Percentiles rank a stretch among this genome's conserved stretches.
Conservation (phyloP, 2,329 filamentous ascomycete species). For the Ophiobolus disseminans region DNA sequence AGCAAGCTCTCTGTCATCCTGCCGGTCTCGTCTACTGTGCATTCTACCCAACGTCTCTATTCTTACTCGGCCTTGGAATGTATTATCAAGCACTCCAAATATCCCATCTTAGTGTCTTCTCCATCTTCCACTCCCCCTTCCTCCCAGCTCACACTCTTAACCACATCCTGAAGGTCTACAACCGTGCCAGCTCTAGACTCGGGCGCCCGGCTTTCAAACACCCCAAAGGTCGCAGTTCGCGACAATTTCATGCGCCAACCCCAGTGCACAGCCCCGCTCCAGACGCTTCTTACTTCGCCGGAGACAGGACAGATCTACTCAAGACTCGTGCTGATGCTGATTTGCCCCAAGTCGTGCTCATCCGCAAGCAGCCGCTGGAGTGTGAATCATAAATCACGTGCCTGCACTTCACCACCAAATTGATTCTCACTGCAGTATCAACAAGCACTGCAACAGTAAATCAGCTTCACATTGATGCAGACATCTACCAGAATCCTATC, state of each 20-base stretch:
- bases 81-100: neutral
- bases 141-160: too few relatives aligned
- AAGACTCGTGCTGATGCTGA: slow-evolving; percentile 10
- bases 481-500: slow-evolving; percentile 24
- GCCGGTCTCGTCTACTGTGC: slow-evolving; percentile 12
- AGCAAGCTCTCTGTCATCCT: slow-evolving; percentile 19
- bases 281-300: neutral
- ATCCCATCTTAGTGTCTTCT: neutral
- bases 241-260: slow-evolving; percentile 8
- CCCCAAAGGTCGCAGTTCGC: slow-evolving; percentile 13
- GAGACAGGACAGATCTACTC: neutral
- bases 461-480: slow-evolving; percentile 31
- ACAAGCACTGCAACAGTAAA: neutral
- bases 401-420: neutral
- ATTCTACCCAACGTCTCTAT: slow-evolving; percentile 1
- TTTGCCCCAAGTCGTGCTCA: slow-evolving; percentile 1
- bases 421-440: neutral
- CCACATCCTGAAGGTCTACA: neutral
- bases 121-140: neutral
- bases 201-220: slow-evolving; percentile 15
- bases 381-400: slow-evolving; percentile 9
- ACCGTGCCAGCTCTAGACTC: slow-evolving; percentile 16
- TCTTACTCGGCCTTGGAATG: neutral
- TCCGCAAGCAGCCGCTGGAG: slow-evolving; percentile 2
- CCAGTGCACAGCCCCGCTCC: slow-evolving; percentile 8